phyloP scores from a whole-genome alignment of 345 rosid species.

The Brassica carinata region DNA sequence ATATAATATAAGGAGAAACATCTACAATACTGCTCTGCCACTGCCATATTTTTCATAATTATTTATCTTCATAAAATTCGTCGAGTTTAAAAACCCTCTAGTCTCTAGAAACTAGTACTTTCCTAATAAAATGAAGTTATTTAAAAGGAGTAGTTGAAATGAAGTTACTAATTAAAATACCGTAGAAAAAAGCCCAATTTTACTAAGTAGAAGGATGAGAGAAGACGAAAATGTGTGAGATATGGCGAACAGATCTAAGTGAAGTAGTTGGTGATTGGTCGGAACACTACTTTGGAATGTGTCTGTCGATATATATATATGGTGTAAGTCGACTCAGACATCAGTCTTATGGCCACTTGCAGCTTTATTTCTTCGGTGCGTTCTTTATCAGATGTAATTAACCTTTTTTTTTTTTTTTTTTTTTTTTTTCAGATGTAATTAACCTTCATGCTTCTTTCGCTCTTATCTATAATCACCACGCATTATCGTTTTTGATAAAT shows the following conservation, averaged over 20 bases:
- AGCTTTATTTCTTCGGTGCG: constrained; percentile 38
- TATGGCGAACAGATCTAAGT: constrained; percentile 36
- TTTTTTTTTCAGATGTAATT: constrained; percentile 24
- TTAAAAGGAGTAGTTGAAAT: background rate
- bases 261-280: constrained; percentile 25
- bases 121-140: background rate
- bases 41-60: background rate
- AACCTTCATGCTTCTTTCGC: constrained; percentile 14
- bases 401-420: background rate
- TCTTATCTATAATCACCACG: constrained; percentile 20
- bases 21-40: background rate
- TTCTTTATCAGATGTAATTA: constrained; percentile 39
- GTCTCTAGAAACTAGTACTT: background rate
- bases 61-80: background rate
- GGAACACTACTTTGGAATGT: constrained; percentile 31
- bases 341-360: constrained; percentile 35
- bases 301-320: constrained; percentile 20
- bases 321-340: constrained; percentile 45
- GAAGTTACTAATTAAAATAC: background rate
- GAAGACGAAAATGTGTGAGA: constrained; percentile 5
- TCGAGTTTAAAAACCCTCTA: background rate
- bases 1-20: background rate
- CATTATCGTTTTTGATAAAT: background rate
- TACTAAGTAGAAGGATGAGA: constrained; percentile 17
- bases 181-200: background rate